Conservation (phyloP, 2,329 filamentous ascomycete species). For the Diaporthe citrichinensis region DNA sequence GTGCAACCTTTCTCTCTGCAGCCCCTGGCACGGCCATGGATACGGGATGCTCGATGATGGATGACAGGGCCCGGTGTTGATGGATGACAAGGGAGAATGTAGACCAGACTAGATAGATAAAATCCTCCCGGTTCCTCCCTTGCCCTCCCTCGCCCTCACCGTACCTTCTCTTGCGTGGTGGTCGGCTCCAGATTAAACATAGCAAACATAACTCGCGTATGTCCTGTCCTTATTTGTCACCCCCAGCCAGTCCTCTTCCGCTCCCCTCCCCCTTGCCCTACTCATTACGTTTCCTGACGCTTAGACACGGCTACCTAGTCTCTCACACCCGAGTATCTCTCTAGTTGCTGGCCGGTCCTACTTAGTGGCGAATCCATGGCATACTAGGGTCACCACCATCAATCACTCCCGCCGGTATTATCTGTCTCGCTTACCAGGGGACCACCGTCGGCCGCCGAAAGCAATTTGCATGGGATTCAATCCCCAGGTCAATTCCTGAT, state of each 20-base stretch:
- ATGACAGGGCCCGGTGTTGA: slow-evolving; percentile 4
- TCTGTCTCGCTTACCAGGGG: neutral
- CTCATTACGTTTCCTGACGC: slow-evolving; percentile 17
- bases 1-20: neutral
- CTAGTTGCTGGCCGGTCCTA: slow-evolving; percentile 7
- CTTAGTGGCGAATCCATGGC: slow-evolving; percentile 35
- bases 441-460: slow-evolving; percentile 21
- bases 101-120: slow-evolving; percentile 21
- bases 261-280: slow-evolving; percentile 3
- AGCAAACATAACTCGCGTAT: neutral
- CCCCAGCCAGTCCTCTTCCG: slow-evolving; percentile 16
- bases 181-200: neutral
- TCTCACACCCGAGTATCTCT: slow-evolving; percentile 11
- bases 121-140: slow-evolving; percentile 18
- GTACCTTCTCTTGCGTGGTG: neutral
- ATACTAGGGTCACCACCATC: slow-evolving; percentile 11
- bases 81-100: slow-evolving; percentile 16
- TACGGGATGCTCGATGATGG: neutral
- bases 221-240: slow-evolving; percentile 6
- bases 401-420: neutral
- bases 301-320: slow-evolving; percentile 5
- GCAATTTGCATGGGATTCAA: slow-evolving; percentile 2
- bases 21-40: slow-evolving; percentile 12
- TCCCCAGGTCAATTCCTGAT: neutral
- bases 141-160: slow-evolving; percentile 11